phyloP scores from a whole-genome alignment of 2,329 filamentous ascomycete genomes.

The Parafenestella ontariensis region DNA sequence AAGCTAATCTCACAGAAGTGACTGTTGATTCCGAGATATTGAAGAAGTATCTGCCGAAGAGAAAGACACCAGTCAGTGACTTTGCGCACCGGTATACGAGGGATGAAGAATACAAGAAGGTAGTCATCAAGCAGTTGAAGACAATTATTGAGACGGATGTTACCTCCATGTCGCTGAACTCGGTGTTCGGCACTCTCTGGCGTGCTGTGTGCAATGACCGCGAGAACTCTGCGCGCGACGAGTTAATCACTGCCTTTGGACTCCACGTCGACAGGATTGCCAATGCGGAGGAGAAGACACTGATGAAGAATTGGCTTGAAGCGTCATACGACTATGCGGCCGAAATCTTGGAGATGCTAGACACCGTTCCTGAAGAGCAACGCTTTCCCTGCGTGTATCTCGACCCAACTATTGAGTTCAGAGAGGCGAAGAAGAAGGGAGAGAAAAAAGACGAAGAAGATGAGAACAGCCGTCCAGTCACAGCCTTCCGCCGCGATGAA shows the following conservation, averaged over 20 bases:
- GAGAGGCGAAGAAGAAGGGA: slow-evolving; percentile 5
- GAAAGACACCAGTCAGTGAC: slow-evolving; percentile 28
- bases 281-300: slow-evolving; percentile 41
- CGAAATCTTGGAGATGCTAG: slow-evolving; percentile 53
- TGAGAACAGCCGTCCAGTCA: slow-evolving; percentile 33
- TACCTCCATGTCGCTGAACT: slow-evolving; percentile 56
- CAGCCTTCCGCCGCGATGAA: slow-evolving; percentile 54
- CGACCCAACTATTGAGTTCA: slow-evolving; percentile 55
- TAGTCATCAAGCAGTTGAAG: slow-evolving; percentile 51
- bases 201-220: slow-evolving; percentile 59
- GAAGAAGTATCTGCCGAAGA: slow-evolving; percentile 47
- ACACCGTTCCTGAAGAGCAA: slow-evolving; percentile 47
- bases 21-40: slow-evolving; percentile 21
- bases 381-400: slow-evolving; percentile 59
- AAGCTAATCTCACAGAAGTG: slow-evolving; percentile 21
- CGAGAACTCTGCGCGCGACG: slow-evolving; percentile 50
- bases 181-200: slow-evolving; percentile 61
- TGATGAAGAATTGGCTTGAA: slow-evolving; percentile 59
- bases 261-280: slow-evolving; percentile 48
- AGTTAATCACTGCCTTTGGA: slow-evolving; percentile 54
- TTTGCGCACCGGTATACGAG: slow-evolving; percentile 49
- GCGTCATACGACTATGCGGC: slow-evolving; percentile 59
- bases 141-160: slow-evolving; percentile 56
- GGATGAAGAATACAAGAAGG: slow-evolving; percentile 49
- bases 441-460: slow-evolving; percentile 21